These are phyloP conservation scores for Boehmeria nivea DNA, from an alignment of 306 rosid genomes.

Conservation along the genomic window DNA sequence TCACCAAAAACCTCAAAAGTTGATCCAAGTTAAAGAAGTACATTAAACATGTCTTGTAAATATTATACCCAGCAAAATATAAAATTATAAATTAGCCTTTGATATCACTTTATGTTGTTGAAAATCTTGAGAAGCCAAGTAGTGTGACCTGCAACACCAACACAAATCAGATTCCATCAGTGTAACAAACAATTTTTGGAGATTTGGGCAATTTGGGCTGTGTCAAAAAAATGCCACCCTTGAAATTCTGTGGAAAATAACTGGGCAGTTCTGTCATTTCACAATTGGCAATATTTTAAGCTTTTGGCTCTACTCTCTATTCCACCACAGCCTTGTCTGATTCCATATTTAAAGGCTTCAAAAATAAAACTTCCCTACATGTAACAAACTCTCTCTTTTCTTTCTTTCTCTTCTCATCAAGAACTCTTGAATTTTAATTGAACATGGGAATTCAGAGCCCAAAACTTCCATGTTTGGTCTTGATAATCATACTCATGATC, in stretches of 20 bases:
- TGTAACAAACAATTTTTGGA: not conserved
- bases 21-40: too few species aligned
- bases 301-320: constrained; percentile 37
- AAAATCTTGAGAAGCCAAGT: too few species aligned
- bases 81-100: not conserved
- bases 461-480: constrained; percentile 36
- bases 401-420: constrained; percentile 10
- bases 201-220: constrained; percentile 10
- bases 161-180: not conserved
- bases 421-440: too few species aligned
- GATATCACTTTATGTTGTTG: not conserved
- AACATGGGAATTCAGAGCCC: constrained; percentile 47
- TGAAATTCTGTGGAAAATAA: constrained; percentile 10
- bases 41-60: not conserved
- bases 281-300: constrained; percentile 5
- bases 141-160: not conserved
- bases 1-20: too few species aligned
- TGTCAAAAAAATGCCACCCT: constrained; percentile 10
- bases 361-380: not conserved
- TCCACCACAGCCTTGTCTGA: constrained; percentile 31
- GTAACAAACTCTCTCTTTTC: constrained; percentile 10
- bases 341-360: constrained; percentile 31
- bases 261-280: constrained; percentile 56
- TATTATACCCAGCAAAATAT: not conserved
- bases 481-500: constrained; percentile 45